Percentiles rank a stretch among this genome's conserved stretches.
phyloP scores from a whole-genome alignment of 1,284 basidiomycete genomes.

The Ganoderma resinaceum region DNA sequence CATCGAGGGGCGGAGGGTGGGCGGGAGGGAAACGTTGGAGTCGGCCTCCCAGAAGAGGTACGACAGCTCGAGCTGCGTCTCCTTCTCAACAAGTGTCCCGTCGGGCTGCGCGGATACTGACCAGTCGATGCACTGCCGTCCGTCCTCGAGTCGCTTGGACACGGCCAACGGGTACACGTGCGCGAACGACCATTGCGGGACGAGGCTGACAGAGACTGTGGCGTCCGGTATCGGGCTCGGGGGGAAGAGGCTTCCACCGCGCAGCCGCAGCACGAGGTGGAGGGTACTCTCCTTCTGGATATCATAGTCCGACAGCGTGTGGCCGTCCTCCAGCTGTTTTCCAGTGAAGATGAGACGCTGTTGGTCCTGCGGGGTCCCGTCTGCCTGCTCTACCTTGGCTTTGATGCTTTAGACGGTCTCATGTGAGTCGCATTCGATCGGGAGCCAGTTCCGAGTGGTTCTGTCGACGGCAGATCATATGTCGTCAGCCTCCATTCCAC shows the following conservation, averaged over 20 bases:
- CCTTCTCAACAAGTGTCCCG: constrained; percentile 36
- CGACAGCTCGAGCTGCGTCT: constrained; percentile 32
- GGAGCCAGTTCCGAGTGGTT: no score
- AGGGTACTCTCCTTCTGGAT: not conserved
- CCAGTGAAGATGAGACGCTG: not conserved
- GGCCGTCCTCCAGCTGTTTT: not conserved
- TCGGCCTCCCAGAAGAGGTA: constrained; percentile 47
- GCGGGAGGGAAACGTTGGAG: not conserved
- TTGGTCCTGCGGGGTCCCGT: no score
- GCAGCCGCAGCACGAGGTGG: not conserved
- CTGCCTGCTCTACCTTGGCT: no score
- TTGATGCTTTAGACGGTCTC: no score
- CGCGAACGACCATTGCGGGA: constrained; percentile 12
- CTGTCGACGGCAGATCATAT: no score
- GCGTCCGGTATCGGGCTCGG: not conserved
- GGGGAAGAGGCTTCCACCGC: constrained; percentile 7
- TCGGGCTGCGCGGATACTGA: constrained; percentile 35
- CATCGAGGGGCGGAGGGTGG: not conserved
- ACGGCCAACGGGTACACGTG: constrained; percentile 6
- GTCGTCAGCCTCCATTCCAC: no score
- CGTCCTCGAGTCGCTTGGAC: not conserved
- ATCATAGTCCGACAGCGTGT: not conserved
- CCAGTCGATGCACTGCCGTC: constrained; percentile 36
- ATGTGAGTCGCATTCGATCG: no score
- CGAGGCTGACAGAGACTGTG: constrained; percentile 1